phyloP scores from a whole-genome alignment of 768 basidiomycete genomes.

The Lentinula sp. region DNA sequence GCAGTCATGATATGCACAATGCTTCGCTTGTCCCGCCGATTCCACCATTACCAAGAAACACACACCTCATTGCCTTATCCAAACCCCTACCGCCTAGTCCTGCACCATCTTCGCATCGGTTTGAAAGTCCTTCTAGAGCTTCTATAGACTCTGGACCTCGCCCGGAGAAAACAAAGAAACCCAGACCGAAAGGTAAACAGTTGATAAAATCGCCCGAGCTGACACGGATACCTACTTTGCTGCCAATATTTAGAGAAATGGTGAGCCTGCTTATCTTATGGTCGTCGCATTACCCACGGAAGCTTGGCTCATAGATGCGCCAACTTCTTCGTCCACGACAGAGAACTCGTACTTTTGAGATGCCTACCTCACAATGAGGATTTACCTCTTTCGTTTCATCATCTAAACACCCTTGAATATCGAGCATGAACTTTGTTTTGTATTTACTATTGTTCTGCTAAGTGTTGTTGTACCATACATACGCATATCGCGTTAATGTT shows the following conservation, averaged over 20 bases:
- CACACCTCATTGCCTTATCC: constrained; percentile 18
- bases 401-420: not conserved
- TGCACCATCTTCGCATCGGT: constrained; percentile 8
- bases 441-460: no score
- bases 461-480: no score
- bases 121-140: constrained; percentile 4
- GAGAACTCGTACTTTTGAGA: constrained; percentile 2
- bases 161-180: constrained; percentile 6
- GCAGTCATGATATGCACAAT: constrained; percentile 14
- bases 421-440: no score
- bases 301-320: constrained; percentile 28
- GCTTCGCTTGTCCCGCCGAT: constrained; percentile 30
- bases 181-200: constrained; percentile 8
- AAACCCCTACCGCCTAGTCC: constrained; percentile 33
- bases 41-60: constrained; percentile 21
- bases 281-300: not conserved
- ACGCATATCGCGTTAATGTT: no score
- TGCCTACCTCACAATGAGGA: not conserved
- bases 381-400: not conserved
- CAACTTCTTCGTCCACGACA: constrained; percentile 31
- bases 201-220: constrained; percentile 71
- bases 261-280: constrained; percentile 36
- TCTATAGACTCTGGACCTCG: constrained; percentile 1
- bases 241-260: constrained; percentile 91
- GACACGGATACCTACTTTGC: constrained; percentile 66